Evolutionary conservation across 2,329 filamentous ascomycete species (phyloP), one percentile per base, ranked within the genome.

Genomic region (Albophoma yamanashiensis): DNA sequence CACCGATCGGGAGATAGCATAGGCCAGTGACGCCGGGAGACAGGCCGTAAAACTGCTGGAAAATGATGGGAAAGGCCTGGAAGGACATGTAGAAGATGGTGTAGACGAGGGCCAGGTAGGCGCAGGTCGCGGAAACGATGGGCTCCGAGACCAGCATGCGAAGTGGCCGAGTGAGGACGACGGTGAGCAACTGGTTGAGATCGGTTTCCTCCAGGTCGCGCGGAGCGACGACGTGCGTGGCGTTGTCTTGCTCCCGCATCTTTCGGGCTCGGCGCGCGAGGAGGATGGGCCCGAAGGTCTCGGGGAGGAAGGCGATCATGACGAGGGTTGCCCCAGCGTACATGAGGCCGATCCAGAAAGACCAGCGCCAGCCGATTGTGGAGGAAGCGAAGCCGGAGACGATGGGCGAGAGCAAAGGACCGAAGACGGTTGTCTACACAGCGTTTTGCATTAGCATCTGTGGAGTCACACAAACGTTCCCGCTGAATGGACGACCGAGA

Each of bases 81-180:
- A 93, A 91, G 68, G 85, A 91, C 74, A 92, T 89, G 77, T 83
- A 83, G 67, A 83, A 82, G 64, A 83, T 81, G 56, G 77, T 81
- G 68, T 91, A 92, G 40, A 85, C 80, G 36, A 92, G 77, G 40
- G 89, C 85, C 14, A 92, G 77, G 71, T 91, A 92, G 67, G 83
- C 69, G 70, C 86, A 91, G 1, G 82, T 84, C 56, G 85, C 87
- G 31, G 86, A 78, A 9, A 93, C 88, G 57, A 93, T 88, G 56
- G 87, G 85, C 68, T 94, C 90, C 52, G 81, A 86, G 57, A 82
- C 53, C 39, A 88, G 76, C 89, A 93, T 93, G 34, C 86, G 80
- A 7, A 92, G 71, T 0, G 90, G 89, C 0, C 89, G 77, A 1
- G 85, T 87, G 43, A 92, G 75, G 0, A 91, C 86, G n/a, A 88